Evolutionary conservation across 2,329 filamentous ascomycete genomes (phyloP).

Genomic region (Ceratocystis huliohia): DNA sequence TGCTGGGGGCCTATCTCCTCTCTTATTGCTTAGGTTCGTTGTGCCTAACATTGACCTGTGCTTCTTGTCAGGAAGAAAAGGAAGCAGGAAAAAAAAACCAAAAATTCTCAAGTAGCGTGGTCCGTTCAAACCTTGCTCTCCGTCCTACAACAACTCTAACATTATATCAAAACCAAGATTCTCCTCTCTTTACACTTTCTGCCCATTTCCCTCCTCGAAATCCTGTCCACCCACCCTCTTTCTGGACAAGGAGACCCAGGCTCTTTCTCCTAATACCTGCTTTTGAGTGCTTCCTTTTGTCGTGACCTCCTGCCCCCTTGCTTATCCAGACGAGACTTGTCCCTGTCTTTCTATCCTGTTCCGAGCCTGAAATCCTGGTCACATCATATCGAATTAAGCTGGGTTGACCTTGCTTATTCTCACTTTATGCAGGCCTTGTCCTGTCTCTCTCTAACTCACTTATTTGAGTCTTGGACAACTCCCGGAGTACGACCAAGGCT

Average conservation of each 20-base stretch:
- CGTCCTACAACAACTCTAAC: not conserved
- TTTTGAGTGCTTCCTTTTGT: slow-evolving; percentile 7
- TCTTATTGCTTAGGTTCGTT: not conserved
- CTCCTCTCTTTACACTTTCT: not conserved
- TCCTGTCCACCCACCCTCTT: not conserved
- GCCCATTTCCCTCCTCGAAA: not conserved
- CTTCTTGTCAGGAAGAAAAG: slow-evolving; percentile 7
- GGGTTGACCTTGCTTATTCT: slow-evolving; percentile 12
- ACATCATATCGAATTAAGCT: slow-evolving; percentile 9
- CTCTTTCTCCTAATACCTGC: slow-evolving; percentile 5
- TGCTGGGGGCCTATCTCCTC: not conserved
- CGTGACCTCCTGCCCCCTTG: slow-evolving; percentile 12
- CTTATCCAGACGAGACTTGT: not conserved
- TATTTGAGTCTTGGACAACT: slow-evolving; percentile 17
- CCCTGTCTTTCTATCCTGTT: slow-evolving; percentile 13
- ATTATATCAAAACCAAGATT: not conserved
- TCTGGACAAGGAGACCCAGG: slow-evolving; percentile 12
- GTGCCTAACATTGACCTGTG: slow-evolving; percentile 4
- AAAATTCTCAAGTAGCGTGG: slow-evolving; percentile 5
- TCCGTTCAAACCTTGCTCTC: slow-evolving; percentile 7
- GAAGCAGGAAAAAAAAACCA: not conserved
- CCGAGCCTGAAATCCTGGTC: slow-evolving; percentile 13
- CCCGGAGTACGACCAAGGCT: slow-evolving; percentile 18
- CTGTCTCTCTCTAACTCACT: slow-evolving; percentile 8
- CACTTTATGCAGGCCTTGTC: slow-evolving; percentile 10